These are phyloP conservation scores for Lactuca sativa DNA, from an alignment of 129 eudicot species.

Conservation along the genomic window DNA sequence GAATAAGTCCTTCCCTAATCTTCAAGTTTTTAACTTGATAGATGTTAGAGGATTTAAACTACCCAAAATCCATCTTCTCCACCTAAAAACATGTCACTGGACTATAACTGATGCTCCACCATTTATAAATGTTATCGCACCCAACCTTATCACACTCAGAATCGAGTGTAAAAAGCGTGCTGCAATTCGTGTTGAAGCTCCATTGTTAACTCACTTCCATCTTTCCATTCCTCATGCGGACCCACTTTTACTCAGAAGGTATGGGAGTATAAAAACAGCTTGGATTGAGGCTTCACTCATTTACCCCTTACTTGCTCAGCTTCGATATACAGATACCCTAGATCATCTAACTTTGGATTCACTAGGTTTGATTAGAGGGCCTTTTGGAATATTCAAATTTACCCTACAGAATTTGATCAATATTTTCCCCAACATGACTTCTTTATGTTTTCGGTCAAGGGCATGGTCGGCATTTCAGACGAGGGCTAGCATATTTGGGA, in stretches of 20 bases:
- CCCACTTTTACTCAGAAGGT: slow-evolving; percentile 30
- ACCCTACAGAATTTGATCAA: slow-evolving; percentile 33
- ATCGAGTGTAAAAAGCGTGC: slow-evolving; percentile 45
- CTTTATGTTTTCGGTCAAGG: background rate
- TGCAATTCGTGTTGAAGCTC: slow-evolving; percentile 39
- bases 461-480: slow-evolving; percentile 42
- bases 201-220: slow-evolving; percentile 39
- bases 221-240: slow-evolving; percentile 33
- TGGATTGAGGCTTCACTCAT: slow-evolving; percentile 36
- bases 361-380: slow-evolving; percentile 17
- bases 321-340: slow-evolving; percentile 35
- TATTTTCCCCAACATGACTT: slow-evolving; percentile 8
- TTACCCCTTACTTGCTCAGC: slow-evolving; percentile 23
- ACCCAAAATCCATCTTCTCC: too few relatives aligned
- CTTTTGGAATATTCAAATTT: slow-evolving; percentile 30
- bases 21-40: too few relatives aligned
- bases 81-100: slow-evolving; percentile 28
- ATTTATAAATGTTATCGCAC: slow-evolving; percentile 35
- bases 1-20: too few relatives aligned
- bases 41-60: too few relatives aligned
- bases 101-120: slow-evolving; percentile 45
- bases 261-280: slow-evolving; percentile 28
- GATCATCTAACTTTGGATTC: slow-evolving; percentile 34
- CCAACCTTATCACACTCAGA: slow-evolving; percentile 39
- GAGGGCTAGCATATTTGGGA: slow-evolving; percentile 22